These are phyloP conservation scores for Grigorovia yakushimaensis DNA, from an alignment of 805 yeast genomes.

Conservation along the genomic window DNA sequence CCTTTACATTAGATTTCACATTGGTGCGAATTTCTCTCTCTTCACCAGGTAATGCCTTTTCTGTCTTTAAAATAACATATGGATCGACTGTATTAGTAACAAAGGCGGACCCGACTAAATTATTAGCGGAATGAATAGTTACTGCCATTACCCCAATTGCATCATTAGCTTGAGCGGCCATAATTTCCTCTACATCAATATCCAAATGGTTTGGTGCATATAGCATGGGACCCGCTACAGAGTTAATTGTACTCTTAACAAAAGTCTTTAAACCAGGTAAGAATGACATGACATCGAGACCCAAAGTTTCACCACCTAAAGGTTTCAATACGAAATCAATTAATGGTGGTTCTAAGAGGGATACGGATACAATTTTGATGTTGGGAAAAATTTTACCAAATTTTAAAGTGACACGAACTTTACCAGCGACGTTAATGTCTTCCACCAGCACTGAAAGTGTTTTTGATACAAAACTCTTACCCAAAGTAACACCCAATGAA, in stretches of 20 bases:
- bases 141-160: constrained; percentile 63
- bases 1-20: constrained; percentile 43
- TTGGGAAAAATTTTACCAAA: constrained; percentile 67
- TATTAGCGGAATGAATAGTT: constrained; percentile 45
- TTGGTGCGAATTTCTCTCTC: constrained; percentile 38
- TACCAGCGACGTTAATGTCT: constrained; percentile 67
- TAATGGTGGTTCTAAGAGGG: constrained; percentile 66
- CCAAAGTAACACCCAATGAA: constrained; percentile 69
- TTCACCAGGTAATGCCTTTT: constrained; percentile 37
- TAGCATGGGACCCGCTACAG: constrained; percentile 64
- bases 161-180: constrained; percentile 55
- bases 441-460: constrained; percentile 70
- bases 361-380: constrained; percentile 59
- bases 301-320: constrained; percentile 82
- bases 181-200: constrained; percentile 60
- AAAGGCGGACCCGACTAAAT: constrained; percentile 34
- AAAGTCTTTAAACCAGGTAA: constrained; percentile 70
- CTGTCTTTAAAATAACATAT: constrained; percentile 40
- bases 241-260: constrained; percentile 59
- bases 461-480: constrained; percentile 72
- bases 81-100: constrained; percentile 45
- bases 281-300: constrained; percentile 74
- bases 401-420: constrained; percentile 53
- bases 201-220: constrained; percentile 78
- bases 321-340: constrained; percentile 78